Base-by-base conservation (phyloP, 139 green algal genomes). In the Yamagishiella unicocca region DNA sequence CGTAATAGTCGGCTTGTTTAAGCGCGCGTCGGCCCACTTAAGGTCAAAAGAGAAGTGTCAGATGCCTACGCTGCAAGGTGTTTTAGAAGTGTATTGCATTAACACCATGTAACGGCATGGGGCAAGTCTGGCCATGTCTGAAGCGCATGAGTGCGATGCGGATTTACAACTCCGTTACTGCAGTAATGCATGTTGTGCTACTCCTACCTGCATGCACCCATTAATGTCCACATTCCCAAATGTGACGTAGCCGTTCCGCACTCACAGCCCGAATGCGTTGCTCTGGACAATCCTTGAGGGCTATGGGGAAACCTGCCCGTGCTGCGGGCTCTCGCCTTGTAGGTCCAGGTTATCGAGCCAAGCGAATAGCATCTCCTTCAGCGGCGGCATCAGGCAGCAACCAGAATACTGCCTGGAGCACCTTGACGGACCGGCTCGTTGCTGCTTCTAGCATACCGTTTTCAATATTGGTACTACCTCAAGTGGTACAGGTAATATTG, bases 391-490 rank as follows among this genome's bases (percentile, higher is more conserved):
- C 46, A 8, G 46, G 74, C 50, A 50, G 46, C 46, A 46, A 31
- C 74, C 70, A 78, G 1, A 54, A 24, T 55, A 83, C 35, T 33
- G 8, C 37, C 24, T 95, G 93, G 93, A 88, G 90, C 33, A 50
- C 29, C 0, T 45, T 89, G 1, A 95, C 90, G 12, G 82, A 92
- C 24, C 80, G 83, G 0, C 73, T 95, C 0, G 92, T 96, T 14
- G 81, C 72, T 21, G 46, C 76, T 8, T 90, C 93, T 37, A 95
- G 90, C 22, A 67, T 96, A 1, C 89, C 92, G 4, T 96, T 97
- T 85, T 81, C 93, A 8, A 90, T 95, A 24, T 79, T 97, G 31
- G 88, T 95, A 35, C 68, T 96, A 40, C 95, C 95, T 1, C 96
- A 98, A 78, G 91, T 98, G 19, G 27, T 96, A 6, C 80, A 86